Base-by-base conservation (phyloP, 805 yeast species). In the Blastobotrys chiropterorum region DNA sequence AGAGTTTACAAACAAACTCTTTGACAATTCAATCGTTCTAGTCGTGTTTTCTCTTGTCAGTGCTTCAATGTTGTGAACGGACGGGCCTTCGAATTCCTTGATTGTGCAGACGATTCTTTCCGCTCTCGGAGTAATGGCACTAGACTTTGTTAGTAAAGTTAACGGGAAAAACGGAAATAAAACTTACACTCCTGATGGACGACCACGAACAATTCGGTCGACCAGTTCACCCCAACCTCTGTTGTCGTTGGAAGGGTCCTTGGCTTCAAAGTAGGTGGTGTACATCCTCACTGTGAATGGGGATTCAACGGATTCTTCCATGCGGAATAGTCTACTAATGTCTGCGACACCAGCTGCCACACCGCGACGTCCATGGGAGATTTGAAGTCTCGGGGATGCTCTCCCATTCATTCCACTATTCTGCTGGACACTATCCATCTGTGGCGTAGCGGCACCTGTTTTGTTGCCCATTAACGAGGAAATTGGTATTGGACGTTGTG, bases 171-270 rank as follows among this genome's bases (percentile, higher is more conserved):
- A 17, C 14, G n/a, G 20, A 19, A 19, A n/a, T 3, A 21, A n/a
- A 44, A 53, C 60, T 14, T 52, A 56, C 58, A 62, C 61, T 56
- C 95, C 95, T 50, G 78, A 78, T 52, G 75, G 79, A 0, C 90
- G 79, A 21, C 95, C 94, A 14, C 79, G 66, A 56, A 89, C 83
- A 54, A 89, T 85, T 60, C 95, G 73, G 60, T 87, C 89, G 19
- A 85, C 78, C 48, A 86, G 69, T 56, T 85, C 90, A 69, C 96
- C 97, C 96, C 96, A 89, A 47, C 97, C 97, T 54, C 80, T 77
- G 63, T 82, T 83, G 53, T 63, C 52, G 61, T 70, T 72, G 54
- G 62, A 54, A 58, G 75, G 68, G 54, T 63, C 69, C 55, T 72
- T 71, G 26, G 68, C 69, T 53, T 73, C 74, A 58, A 82, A 76